Evolutionary conservation across 352 stramenopile species (phyloP).

Genomic region (Phytophthora melonis): DNA sequence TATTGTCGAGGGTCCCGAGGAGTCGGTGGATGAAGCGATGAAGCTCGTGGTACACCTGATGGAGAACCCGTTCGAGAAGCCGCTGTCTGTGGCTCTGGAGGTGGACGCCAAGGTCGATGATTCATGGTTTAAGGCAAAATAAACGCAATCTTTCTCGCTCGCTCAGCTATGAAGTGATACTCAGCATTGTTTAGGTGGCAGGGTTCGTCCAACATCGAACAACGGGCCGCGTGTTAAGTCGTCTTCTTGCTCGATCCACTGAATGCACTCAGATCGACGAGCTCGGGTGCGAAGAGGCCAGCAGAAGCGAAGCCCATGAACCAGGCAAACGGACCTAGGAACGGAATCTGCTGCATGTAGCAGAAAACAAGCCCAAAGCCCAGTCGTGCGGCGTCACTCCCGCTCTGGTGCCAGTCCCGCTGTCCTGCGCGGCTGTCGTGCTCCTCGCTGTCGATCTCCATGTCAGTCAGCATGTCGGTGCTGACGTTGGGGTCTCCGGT

Average conservation of each 20-base stretch:
- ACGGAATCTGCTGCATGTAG: constrained; percentile 66
- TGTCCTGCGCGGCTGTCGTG: constrained; percentile 35
- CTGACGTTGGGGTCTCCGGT: constrained; percentile 35
- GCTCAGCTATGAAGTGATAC: no score
- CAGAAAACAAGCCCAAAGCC: constrained; percentile 74
- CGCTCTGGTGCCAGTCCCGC: constrained; percentile 61
- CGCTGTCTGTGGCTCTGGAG: constrained; percentile 89
- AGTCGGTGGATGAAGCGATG: constrained; percentile 94
- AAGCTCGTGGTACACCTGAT: constrained; percentile 93
- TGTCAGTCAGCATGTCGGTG: constrained; percentile 45
- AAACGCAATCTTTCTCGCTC: constrained; percentile 15
- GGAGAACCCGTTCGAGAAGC: constrained; percentile 97
- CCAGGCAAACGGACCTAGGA: constrained; percentile 74
- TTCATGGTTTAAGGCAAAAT: constrained; percentile 99
- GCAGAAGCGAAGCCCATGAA: constrained; percentile 74
- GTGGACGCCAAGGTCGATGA: constrained; percentile 96
- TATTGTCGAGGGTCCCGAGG: constrained; percentile 98
- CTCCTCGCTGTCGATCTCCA: constrained; percentile 42
- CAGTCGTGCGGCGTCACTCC: constrained; percentile 73
- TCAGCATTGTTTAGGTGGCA: no score
- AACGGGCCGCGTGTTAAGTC: constrained; percentile 10
- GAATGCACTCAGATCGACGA: constrained; percentile 88
- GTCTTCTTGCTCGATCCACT: constrained; percentile 46
- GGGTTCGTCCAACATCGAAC: no score
- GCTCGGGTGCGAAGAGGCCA: constrained; percentile 66